phyloP scores from a whole-genome alignment of 2,329 filamentous ascomycete genomes.

The Helicocarpus griseus region DNA sequence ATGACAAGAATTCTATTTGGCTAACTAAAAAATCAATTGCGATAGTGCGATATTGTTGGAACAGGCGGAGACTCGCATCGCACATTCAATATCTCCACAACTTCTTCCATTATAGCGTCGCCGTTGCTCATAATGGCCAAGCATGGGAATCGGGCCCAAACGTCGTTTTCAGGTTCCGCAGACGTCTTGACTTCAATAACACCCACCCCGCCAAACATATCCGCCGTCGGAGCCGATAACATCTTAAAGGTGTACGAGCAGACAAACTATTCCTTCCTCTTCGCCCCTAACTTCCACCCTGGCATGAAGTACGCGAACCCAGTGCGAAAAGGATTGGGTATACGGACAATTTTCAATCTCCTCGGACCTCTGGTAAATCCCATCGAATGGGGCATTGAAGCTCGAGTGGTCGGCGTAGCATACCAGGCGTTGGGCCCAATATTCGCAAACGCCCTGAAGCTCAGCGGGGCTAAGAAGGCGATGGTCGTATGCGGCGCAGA shows the following conservation, averaged over 20 bases:
- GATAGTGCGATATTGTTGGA: slow-evolving; percentile 81
- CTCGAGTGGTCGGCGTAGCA: slow-evolving; percentile 86
- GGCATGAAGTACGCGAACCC: slow-evolving; percentile 84
- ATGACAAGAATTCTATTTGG: background rate
- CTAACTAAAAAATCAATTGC: slow-evolving; percentile 2
- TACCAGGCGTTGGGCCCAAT: slow-evolving; percentile 76
- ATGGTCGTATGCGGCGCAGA: slow-evolving; percentile 89
- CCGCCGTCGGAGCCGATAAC: slow-evolving; percentile 61
- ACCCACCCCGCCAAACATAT: slow-evolving; percentile 63
- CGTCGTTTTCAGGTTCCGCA: slow-evolving; percentile 89
- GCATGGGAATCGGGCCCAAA: slow-evolving; percentile 92
- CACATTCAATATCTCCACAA: slow-evolving; percentile 97
- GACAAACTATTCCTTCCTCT: slow-evolving; percentile 91
- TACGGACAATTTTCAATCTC: slow-evolving; percentile 96
- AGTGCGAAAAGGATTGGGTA: slow-evolving; percentile 78
- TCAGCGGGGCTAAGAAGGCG: slow-evolving; percentile 70
- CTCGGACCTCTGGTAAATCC: slow-evolving; percentile 89
- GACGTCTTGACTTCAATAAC: slow-evolving; percentile 73
- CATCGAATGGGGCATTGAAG: slow-evolving; percentile 73
- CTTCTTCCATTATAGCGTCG: slow-evolving; percentile 83
- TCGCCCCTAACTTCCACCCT: slow-evolving; percentile 91
- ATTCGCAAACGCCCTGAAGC: slow-evolving; percentile 73
- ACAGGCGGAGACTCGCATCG: slow-evolving; percentile 94
- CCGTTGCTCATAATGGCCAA: slow-evolving; percentile 79
- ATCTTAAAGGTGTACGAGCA: slow-evolving; percentile 63